phyloP scores from a whole-genome alignment of 257 asterid genomes.

The Ocimum tenuiflorum region DNA sequence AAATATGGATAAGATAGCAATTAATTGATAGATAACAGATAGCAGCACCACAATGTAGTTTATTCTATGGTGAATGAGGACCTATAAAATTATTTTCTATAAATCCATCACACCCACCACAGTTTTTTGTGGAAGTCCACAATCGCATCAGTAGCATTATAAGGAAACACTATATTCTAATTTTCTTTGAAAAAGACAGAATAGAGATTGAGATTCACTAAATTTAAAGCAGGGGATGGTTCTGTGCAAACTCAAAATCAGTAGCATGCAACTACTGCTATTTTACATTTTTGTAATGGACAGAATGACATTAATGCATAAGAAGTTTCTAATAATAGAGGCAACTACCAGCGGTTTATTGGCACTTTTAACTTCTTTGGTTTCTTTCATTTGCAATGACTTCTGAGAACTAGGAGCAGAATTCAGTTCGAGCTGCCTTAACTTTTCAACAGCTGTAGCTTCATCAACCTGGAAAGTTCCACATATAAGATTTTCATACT shows the following conservation, averaged over 20 bases:
- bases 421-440: constrained; percentile 58
- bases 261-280: constrained; percentile 6
- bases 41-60: constrained; percentile 10
- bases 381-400: constrained; percentile 49
- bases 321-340: constrained; percentile 13
- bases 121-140: no score
- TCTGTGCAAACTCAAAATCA: not conserved
- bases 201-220: not conserved
- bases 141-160: no score
- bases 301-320: not conserved
- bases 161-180: no score
- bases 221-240: not conserved
- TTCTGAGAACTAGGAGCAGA: constrained; percentile 44
- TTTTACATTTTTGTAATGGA: not conserved
- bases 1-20: not conserved
- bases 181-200: not conserved
- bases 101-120: not conserved
- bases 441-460: constrained; percentile 65
- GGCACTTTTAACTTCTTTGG: constrained; percentile 43
- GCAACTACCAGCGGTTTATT: constrained; percentile 62
- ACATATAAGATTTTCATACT: constrained; percentile 11
- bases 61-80: not conserved
- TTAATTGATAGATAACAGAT: no score
- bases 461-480: constrained; percentile 64
- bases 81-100: not conserved